Evolutionary conservation across 2,329 filamentous ascomycete genomes (phyloP).

Genomic region (Trichoderma koningiopsis): DNA sequence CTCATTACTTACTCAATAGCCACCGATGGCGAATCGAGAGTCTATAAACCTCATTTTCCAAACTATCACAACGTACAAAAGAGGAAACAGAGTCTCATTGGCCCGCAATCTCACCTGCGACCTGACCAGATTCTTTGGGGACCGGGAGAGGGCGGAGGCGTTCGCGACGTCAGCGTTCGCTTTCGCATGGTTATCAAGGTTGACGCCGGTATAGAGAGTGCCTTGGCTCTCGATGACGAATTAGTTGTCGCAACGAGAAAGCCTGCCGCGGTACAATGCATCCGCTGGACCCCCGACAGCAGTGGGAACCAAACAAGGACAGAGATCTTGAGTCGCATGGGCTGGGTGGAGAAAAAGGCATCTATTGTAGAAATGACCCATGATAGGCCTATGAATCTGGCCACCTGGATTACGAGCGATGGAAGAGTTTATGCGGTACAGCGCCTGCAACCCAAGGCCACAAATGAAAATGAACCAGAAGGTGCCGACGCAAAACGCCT

Average conservation of each 20-base stretch:
- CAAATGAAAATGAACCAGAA: constrained; percentile 45
- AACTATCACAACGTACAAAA: constrained; percentile 66
- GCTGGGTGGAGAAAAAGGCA: constrained; percentile 78
- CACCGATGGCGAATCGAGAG: constrained; percentile 76
- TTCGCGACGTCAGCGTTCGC: constrained; percentile 83
- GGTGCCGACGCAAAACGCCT: constrained; percentile 63
- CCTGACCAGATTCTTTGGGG: constrained; percentile 70
- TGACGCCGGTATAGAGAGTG: constrained; percentile 88
- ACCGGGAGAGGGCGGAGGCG: constrained; percentile 77
- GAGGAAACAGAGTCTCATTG: constrained; percentile 62
- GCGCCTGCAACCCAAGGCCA: constrained; percentile 51
- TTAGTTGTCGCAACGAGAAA: constrained; percentile 88
- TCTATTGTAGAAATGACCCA: constrained; percentile 83
- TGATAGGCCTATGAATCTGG: constrained; percentile 93
- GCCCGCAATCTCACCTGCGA: constrained; percentile 55
- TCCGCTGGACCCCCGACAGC: constrained; percentile 87
- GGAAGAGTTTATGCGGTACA: constrained; percentile 92
- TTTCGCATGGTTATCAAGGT: constrained; percentile 99
- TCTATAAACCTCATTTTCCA: constrained; percentile 82
- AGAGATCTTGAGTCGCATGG: constrained; percentile 84
- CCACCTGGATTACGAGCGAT: constrained; percentile 88
- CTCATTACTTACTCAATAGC: constrained; percentile 93
- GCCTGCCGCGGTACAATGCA: constrained; percentile 94
- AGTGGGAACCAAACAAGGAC: constrained; percentile 84
- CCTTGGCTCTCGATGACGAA: constrained; percentile 88